Conservation (phyloP, 257 asterid species). For the Gardenia jasminoides region DNA sequence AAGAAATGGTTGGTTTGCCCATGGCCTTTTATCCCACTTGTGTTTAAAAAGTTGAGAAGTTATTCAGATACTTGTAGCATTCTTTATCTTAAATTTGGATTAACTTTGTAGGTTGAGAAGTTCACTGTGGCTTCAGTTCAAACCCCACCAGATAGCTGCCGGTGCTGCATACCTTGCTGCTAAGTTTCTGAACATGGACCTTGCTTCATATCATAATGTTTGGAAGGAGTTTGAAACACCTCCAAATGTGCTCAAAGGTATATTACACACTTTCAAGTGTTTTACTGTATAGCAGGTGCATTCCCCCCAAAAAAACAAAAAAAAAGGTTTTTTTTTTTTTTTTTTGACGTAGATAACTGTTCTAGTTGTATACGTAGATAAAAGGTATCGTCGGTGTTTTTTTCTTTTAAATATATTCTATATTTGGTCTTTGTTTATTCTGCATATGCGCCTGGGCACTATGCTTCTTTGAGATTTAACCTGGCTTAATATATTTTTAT, state of each 20-base stretch:
- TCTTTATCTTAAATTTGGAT: conserved; percentile 12
- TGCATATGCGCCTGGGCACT: neutral
- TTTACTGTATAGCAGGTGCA: neutral
- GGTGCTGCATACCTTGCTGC: conserved; percentile 99
- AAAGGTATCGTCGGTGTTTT: neutral
- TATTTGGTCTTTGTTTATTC: neutral
- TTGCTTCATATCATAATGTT: conserved; percentile 61
- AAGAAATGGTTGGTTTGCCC: conserved; percentile 39
- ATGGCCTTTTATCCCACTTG: conserved; percentile 10
- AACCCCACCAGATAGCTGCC: conserved; percentile 98
- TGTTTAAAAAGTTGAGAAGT: neutral
- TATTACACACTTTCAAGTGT: conserved; percentile 4
- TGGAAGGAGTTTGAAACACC: conserved; percentile 87
- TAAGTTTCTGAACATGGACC: conserved; percentile 74
- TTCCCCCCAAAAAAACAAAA: too few species aligned
- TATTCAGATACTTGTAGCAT: neutral
- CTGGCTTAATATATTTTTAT: neutral
- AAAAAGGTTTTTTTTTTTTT: too few species aligned
- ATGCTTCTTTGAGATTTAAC: neutral
- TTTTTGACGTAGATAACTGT: too few species aligned
- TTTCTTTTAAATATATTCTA: neutral
- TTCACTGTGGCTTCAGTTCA: conserved; percentile 97
- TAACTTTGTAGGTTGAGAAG: conserved; percentile 77
- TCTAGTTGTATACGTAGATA: neutral
- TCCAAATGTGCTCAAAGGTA: conserved; percentile 81